Evolutionary conservation across 805 yeast genomes (phyloP).

Genomic region (Tetrapisispora arboricola): DNA sequence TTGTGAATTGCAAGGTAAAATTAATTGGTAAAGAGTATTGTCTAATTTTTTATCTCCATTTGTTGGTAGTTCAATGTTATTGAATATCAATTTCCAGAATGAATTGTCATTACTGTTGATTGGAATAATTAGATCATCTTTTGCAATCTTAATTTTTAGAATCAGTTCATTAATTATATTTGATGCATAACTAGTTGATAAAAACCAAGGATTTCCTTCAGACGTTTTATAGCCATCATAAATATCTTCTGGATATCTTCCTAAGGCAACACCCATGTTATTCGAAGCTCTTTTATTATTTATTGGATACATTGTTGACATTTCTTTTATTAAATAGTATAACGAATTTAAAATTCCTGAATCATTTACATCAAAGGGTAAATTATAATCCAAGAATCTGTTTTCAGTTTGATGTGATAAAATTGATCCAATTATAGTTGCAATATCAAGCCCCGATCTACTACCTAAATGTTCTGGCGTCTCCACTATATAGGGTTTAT

Average conservation of each 20-base stretch:
- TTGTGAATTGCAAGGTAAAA: conserved; percentile 21
- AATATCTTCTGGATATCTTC: conserved; percentile 87
- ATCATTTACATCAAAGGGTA: conserved; percentile 58
- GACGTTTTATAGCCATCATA: conserved; percentile 65
- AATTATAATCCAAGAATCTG: conserved; percentile 4
- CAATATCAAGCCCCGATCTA: conserved; percentile 61
- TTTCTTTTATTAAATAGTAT: conserved; percentile 48
- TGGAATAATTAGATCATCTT: conserved; percentile 37
- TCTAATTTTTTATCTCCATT: no score
- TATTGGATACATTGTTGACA: conserved; percentile 69
- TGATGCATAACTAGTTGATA: conserved; percentile 61
- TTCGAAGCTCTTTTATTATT: conserved; percentile 35
- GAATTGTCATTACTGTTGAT: conserved; percentile 10
- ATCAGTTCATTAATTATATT: conserved; percentile 51
- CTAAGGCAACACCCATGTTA: conserved; percentile 52
- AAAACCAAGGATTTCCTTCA: conserved; percentile 92
- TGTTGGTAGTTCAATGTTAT: conserved; percentile 4
- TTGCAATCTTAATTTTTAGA: conserved; percentile 29
- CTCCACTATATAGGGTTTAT: conserved; percentile 54
- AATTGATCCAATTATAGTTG: conserved; percentile 41
- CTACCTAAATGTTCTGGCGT: conserved; percentile 37
- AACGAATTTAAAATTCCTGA: conserved; percentile 53
- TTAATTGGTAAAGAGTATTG: background rate
- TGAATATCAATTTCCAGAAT: conserved; percentile 22
- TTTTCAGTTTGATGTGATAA: conserved; percentile 34